A percentile compares a stretch with the other conserved stretches of the same genome.
Conservation (phyloP, 495 filamentous ascomycete genomes). For the Tuber borchii region DNA sequence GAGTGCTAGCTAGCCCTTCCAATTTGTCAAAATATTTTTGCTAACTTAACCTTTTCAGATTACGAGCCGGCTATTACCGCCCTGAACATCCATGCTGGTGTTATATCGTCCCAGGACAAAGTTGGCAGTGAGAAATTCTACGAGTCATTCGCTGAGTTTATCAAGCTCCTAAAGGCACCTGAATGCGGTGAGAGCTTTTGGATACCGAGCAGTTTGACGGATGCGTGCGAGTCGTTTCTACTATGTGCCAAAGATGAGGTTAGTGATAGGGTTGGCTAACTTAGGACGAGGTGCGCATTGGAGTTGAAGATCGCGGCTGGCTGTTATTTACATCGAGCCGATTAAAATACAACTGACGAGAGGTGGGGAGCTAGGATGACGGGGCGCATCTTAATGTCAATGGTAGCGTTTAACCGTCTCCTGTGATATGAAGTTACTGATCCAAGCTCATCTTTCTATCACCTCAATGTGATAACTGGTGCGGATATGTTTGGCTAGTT, state of each 20-base stretch:
- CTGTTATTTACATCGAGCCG: neutral
- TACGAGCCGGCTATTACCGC: neutral
- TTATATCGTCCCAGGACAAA: neutral
- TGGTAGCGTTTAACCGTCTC: neutral
- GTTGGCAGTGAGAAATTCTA: constrained; percentile 5
- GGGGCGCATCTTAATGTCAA: neutral
- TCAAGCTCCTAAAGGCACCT: neutral
- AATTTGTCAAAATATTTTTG: neutral
- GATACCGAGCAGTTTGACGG: neutral
- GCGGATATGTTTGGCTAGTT: no score
- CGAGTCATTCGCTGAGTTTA: neutral
- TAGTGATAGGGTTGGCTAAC: neutral
- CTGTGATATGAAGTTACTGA: neutral
- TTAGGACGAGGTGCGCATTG: neutral
- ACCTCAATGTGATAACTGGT: no score
- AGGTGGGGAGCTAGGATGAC: neutral
- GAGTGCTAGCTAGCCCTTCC: constrained; percentile 7
- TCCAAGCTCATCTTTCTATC: neutral
- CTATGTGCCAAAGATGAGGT: neutral
- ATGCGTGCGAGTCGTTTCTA: neutral
- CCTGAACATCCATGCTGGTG: neutral
- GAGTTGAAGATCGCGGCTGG: neutral
- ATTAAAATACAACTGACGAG: neutral
- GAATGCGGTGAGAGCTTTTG: constrained; percentile 11
- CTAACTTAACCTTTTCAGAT: constrained; percentile 7